Evolutionary conservation across 2,329 filamentous ascomycete genomes (phyloP).

Genomic region (Venturia nashicola): DNA sequence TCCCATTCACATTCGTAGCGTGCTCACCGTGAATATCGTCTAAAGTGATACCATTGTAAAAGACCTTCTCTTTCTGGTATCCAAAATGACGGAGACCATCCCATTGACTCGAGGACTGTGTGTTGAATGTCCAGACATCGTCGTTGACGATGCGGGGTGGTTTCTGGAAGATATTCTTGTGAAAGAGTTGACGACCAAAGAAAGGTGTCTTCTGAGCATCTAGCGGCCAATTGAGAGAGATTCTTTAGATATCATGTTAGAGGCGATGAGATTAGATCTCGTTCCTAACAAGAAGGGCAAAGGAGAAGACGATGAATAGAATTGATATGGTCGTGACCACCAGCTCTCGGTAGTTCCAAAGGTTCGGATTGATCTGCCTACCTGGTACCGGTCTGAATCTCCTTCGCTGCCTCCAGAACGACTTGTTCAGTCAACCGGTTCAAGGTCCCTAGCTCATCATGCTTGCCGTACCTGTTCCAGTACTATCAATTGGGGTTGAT

Average conservation of each 20-base stretch:
- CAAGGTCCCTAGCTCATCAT: slow-evolving; percentile 47
- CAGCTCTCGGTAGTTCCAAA: too few relatives aligned
- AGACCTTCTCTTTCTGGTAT: slow-evolving; percentile 8
- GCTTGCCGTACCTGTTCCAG: slow-evolving; percentile 13
- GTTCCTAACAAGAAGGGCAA: too few relatives aligned
- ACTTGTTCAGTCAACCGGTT: slow-evolving; percentile 47
- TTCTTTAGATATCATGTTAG: background rate
- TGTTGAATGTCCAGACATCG: slow-evolving; percentile 47
- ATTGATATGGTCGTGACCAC: background rate
- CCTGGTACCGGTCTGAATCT: slow-evolving; percentile 43
- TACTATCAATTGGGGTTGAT: background rate
- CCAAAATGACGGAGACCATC: slow-evolving; percentile 42
- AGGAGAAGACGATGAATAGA: too few relatives aligned
- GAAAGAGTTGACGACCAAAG: slow-evolving; percentile 44
- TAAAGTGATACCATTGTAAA: slow-evolving; percentile 21
- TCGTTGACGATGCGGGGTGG: slow-evolving; percentile 44
- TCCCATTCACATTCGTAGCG: slow-evolving; percentile 13
- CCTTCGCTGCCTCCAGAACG: slow-evolving; percentile 37
- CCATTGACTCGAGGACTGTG: slow-evolving; percentile 47
- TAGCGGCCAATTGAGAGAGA: slow-evolving; percentile 47
- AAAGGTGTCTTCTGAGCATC: slow-evolving; percentile 45
- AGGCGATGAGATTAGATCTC: background rate
- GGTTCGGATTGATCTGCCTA: slow-evolving; percentile 12
- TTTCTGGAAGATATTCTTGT: slow-evolving; percentile 41
- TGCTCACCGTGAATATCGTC: slow-evolving; percentile 17